These are phyloP conservation scores for Bruguiera parviflora DNA, from an alignment of 345 rosid species.

Conservation along the genomic window DNA sequence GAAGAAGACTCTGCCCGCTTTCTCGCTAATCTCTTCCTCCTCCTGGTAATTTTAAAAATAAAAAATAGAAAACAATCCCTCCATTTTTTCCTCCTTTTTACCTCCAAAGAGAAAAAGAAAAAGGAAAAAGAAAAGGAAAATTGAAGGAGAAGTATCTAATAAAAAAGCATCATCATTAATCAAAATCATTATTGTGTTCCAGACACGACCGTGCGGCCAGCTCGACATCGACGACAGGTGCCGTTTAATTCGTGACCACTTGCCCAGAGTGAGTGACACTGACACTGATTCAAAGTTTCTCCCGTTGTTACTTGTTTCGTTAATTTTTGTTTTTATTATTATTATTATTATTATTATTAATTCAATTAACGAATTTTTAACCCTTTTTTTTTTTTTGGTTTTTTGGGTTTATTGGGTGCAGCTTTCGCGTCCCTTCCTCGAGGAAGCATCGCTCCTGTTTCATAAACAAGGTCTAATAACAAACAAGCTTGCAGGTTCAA, in stretches of 20 bases:
- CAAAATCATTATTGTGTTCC: not conserved
- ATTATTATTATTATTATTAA: not conserved
- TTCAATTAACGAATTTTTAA: not conserved
- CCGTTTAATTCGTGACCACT: slow-evolving; percentile 35
- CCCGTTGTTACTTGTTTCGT: not conserved
- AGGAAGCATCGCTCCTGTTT: slow-evolving; percentile 44
- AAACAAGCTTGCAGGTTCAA: slow-evolving; percentile 19
- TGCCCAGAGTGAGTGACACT: slow-evolving; percentile 45
- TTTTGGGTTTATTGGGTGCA: slow-evolving; percentile 19
- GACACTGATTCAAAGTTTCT: not conserved
- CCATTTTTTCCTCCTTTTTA: not conserved
- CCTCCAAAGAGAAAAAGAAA: too few relatives aligned
- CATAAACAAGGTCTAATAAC: slow-evolving; percentile 14
- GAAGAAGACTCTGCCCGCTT: slow-evolving; percentile 47
- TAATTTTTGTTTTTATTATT: not conserved
- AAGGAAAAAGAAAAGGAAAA: too few relatives aligned
- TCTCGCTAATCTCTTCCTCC: slow-evolving; percentile 53
- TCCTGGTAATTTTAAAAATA: slow-evolving; percentile 37
- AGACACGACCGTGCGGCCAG: slow-evolving; percentile 71
- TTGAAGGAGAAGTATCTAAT: too few relatives aligned
- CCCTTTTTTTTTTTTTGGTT: not conserved
- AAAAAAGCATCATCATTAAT: not conserved
- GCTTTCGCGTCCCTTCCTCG: slow-evolving; percentile 48
- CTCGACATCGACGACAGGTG: slow-evolving; percentile 46
- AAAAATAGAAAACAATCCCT: not conserved